Evolutionary conservation across 192 early-diverging fungal species (phyloP).

Genomic region (Endogone sp.): DNA sequence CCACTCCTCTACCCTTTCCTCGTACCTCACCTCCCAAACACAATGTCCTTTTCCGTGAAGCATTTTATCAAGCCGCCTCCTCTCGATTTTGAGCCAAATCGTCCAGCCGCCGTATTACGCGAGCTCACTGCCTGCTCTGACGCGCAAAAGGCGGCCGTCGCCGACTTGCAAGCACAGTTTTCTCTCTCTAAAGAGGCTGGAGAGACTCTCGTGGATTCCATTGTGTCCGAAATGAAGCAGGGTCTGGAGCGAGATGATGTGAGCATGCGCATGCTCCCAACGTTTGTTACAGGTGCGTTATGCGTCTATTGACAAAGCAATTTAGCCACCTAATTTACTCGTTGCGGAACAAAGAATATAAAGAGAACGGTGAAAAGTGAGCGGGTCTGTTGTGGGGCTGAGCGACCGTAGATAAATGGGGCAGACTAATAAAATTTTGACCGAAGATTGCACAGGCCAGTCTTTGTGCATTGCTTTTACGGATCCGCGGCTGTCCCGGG

Average conservation of each 20-base stretch:
- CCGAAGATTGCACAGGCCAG: background rate
- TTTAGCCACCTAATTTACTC: background rate
- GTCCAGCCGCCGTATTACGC: background rate
- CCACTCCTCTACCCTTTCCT: too few relatives aligned
- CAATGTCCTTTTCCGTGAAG: background rate
- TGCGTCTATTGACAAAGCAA: background rate
- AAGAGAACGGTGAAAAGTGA: too few relatives aligned
- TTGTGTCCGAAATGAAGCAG: background rate
- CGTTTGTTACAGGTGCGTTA: background rate
- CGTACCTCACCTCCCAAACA: too few relatives aligned
- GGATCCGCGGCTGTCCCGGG: too few relatives aligned
- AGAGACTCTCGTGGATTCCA: background rate
- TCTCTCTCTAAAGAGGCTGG: background rate
- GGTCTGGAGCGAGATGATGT: background rate
- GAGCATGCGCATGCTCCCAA: background rate
- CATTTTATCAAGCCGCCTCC: background rate
- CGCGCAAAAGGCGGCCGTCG: background rate
- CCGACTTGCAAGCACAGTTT: background rate
- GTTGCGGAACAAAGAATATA: too few relatives aligned
- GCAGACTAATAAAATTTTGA: too few relatives aligned
- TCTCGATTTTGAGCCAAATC: background rate
- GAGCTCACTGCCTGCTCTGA: background rate
- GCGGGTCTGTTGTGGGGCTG: too few relatives aligned
- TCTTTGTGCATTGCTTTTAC: background rate
- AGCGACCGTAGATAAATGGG: too few relatives aligned